Conservation (phyloP, 1,139 yeast species). For the Geotrichum bryndzae region DNA sequence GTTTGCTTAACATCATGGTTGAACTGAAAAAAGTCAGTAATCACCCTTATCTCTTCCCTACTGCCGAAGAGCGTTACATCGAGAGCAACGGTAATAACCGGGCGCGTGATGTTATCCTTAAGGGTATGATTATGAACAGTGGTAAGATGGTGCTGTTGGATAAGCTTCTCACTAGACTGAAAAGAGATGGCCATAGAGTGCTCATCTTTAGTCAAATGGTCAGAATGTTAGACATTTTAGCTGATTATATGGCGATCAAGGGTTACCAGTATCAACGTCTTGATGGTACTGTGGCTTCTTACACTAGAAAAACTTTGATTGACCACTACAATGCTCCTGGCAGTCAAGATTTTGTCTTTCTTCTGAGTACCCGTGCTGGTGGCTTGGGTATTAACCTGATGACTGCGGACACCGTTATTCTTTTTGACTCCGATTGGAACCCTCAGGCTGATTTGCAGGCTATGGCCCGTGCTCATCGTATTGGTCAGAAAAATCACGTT, state of each 20-base stretch:
- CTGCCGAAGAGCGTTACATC: constrained; percentile 81
- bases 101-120: constrained; percentile 70
- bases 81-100: constrained; percentile 47
- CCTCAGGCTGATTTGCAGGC: constrained; percentile 98
- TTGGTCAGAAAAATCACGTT: constrained; percentile 96
- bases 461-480: constrained; percentile 99
- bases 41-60: constrained; percentile 92
- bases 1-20: constrained; percentile 84
- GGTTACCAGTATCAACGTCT: constrained; percentile 89
- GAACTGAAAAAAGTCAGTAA: constrained; percentile 95
- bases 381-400: constrained; percentile 95
- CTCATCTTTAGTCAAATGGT: constrained; percentile 96
- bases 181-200: constrained; percentile 93
- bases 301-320: constrained; percentile 87
- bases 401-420: constrained; percentile 98
- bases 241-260: constrained; percentile 84
- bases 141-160: constrained; percentile 97
- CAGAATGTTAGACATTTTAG: constrained; percentile 87
- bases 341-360: constrained; percentile 84
- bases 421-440: constrained; percentile 98
- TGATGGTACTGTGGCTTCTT: constrained; percentile 95
- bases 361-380: constrained; percentile 95
- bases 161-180: constrained; percentile 73
- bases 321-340: constrained; percentile 96
- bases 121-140: constrained; percentile 94